Conservation (phyloP, 23 red algal species). For the Gracilariopsis chorda region DNA sequence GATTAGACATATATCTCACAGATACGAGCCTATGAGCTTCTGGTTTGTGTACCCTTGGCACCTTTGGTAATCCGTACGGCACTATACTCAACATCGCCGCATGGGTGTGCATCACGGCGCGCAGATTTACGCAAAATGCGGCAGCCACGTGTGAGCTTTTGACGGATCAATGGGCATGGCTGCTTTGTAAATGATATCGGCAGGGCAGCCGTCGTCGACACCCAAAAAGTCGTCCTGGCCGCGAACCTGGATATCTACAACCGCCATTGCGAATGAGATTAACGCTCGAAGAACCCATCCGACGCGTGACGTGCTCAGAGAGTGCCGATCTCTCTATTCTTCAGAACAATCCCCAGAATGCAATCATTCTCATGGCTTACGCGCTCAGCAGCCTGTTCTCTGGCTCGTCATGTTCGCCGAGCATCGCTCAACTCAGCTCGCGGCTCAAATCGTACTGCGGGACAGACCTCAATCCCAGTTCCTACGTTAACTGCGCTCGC, state of each 20-base stretch:
- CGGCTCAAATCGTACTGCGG: not conserved
- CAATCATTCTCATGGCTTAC: not conserved
- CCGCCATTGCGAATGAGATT: not conserved
- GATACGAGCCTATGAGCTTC: too few relatives aligned
- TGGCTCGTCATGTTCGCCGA: not conserved
- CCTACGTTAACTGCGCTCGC: not conserved
- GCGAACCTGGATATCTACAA: not conserved
- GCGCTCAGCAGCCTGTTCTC: not conserved
- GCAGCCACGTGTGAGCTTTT: conserved; percentile 8
- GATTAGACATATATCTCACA: too few relatives aligned
- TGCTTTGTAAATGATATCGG: too few relatives aligned
- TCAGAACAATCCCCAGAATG: not conserved
- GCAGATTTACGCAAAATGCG: not conserved
- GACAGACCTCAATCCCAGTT: not conserved
- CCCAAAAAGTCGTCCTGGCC: too few relatives aligned
- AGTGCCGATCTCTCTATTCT: not conserved
- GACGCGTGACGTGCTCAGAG: not conserved
- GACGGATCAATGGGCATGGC: not conserved
- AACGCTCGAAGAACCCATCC: not conserved
- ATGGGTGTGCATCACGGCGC: conserved; percentile 23
- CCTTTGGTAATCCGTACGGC: too few relatives aligned
- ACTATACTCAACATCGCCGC: too few relatives aligned
- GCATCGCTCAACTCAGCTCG: not conserved
- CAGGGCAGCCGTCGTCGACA: too few relatives aligned
- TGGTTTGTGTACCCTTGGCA: too few relatives aligned